A percentile compares a stretch with the other conserved stretches of the same genome.
Conservation (phyloP, 1,139 yeast genomes). For the Arxiozyma slooffiae region DNA sequence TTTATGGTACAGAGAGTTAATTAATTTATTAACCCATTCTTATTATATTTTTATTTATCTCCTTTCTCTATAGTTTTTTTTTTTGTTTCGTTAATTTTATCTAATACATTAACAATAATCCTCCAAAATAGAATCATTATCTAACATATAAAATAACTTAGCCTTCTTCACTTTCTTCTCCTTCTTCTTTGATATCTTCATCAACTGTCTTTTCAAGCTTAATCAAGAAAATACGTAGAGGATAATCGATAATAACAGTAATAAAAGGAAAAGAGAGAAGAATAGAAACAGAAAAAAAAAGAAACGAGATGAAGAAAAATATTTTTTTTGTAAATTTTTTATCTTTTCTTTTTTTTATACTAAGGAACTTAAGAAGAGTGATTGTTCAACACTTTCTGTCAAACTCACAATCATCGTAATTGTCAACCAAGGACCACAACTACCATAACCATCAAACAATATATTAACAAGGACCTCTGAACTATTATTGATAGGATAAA, state of each 20-base stretch:
- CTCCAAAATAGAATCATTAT: not conserved
- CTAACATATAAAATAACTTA: too few species aligned
- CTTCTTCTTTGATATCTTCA: too few species aligned
- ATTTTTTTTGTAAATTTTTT: not conserved
- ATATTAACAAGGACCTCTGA: not conserved
- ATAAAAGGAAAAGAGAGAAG: too few species aligned
- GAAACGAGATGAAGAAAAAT: too few species aligned
- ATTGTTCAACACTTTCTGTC: not conserved
- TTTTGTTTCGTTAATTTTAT: too few species aligned
- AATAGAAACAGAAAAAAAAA: not conserved
- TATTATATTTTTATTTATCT: too few species aligned
- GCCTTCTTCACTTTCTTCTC: too few species aligned
- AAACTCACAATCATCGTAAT: not conserved
- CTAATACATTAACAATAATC: not conserved
- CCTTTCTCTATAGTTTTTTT: not conserved
- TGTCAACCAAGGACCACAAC: not conserved
- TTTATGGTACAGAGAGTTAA: not conserved
- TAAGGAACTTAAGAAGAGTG: too few species aligned
- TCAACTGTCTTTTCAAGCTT: too few species aligned
- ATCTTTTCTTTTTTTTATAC: not conserved
- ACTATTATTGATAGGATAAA: too few species aligned
- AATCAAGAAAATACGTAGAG: too few species aligned
- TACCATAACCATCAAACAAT: not conserved
- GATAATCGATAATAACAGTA: too few species aligned
- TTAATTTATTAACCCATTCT: not conserved